Evolutionary conservation across 371 early-diverging fungal genomes (phyloP), one percentile per base, ranked within the genome.

Genomic region (Coemansia sp.): DNA sequence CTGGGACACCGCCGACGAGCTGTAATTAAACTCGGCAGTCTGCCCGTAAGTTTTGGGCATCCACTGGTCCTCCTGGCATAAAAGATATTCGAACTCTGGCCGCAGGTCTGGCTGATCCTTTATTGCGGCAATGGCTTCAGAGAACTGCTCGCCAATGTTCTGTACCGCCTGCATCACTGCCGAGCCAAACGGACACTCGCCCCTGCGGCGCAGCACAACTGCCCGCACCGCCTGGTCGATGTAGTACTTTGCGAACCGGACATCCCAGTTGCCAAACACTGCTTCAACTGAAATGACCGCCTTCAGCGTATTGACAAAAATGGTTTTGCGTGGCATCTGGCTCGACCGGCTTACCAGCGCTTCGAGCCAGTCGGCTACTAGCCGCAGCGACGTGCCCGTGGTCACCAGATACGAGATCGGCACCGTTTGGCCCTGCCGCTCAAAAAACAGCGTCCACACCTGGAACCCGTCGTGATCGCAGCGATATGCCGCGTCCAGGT

Each of bases 401-500:
- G 72, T 63, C 0, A 72, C 33, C 53, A 72, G 33, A 48, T 64
- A 72, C 29, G 68, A 62, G 0, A 72, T 11, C 0, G 72, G 72
- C 11, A 72, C 58, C 0, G 43, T 51, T 39, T 34, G 33, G 9
- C 47, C 58, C 12, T 18, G 29, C 29, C 56, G 51, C 38, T 72
- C 72, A 34, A 51, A 72, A 24, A 72, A 47, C 59, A 72, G 36
- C 31, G 64, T 60, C 72, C 72, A 72, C 33, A 72, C n/a, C 48
- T 69, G 70, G 29, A 69, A 72, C 12, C 72, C 72, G 14, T 64
- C 64, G 7, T 4, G 38, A 36, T 55, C 52, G 32, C 51, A 57
- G 1, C 54, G 38, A 42, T 49, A 72, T 10, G 49, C 37, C 0
- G 72, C 70, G 31, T 72, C 72, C 44, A 72, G 43, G 33, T 64